Base-by-base conservation (phyloP, 2,329 filamentous ascomycete species). In the Didymella sp. region DNA sequence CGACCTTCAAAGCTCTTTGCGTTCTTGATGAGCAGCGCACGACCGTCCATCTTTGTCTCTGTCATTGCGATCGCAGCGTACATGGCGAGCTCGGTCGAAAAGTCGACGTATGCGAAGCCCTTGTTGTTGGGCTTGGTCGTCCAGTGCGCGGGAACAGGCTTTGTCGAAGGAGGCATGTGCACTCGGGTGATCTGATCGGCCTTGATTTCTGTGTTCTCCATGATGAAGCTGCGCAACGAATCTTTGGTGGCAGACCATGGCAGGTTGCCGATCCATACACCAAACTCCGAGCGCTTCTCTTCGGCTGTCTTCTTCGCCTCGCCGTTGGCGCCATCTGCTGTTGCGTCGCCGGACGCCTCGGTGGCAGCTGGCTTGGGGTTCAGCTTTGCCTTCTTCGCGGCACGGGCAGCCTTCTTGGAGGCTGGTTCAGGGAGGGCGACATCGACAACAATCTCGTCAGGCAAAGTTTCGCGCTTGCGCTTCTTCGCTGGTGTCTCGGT, bases 71-170 rank as follows among this genome's bases (percentile, higher is more conserved):
- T 84, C 43, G 92, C 93, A n/a, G 88, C 86, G 30, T 92, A 81
- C 70, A 92, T 85, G 40, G 87, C 85, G 37, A 88, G 84, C 19
- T 81, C 71, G 22, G 84, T 89, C 42, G 86, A 81, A 73, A 99
- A 96, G 75, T 99, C 96, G 62, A 99, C 87, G 73, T 99, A 99
- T 51, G 95, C 95, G 73, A 97, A 99, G 15, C 95, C 96, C 77
- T 90, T 94, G 80, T 98, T 99, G 68, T 88, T 81, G 21, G 83
- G 77, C 67, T 82, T 85, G 30, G 76, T 77, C 63, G 79, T 81
- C 63, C 79, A 78, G 13, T 62, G 70, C 21, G 70, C 67, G 31
- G 70, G 70, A 6, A 72, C 66, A 2, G 70, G 64, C 28, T 73
- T 72, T 6, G 69, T 73, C 3, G 82, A 81, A 21, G 79, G 84